Base-by-base conservation (phyloP, 352 stramenopile genomes). In the Paralagenidium karlingii region DNA sequence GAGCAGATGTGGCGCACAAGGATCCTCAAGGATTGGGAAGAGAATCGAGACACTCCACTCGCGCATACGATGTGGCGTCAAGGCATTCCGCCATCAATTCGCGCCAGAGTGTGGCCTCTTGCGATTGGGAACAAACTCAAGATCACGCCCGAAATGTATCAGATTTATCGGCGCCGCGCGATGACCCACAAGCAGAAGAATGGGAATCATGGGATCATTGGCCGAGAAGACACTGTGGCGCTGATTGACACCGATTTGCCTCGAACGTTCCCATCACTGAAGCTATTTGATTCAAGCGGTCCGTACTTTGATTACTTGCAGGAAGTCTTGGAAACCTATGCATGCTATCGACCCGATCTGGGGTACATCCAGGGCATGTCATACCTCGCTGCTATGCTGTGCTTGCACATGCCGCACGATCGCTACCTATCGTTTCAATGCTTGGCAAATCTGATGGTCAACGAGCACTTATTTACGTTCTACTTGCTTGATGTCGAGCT, bases 351-450 rank as follows among this genome's bases (percentile, higher is more conserved):
- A 3, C 82, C 82, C 4, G 82, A 94, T 28, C 49, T 93, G 19
- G 82, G 82, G 0, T 94, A 94, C 38, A 88, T 92, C 36, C 82
- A 94, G 38, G 82, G 82, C 20, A 93, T 94, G 79, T 88, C 70
- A 36, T 94, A 94, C 39, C 48, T 94, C 12, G 77, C 80, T 0
- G 82, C 82, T 9, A 62, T 92, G 51, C 34, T 94, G 16, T 89
- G 75, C 45, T 49, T 94, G 8, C 76, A 91, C 53, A 89, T 94
- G 63, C 73, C 77, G 0, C 64, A 80, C 40, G 73, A 91, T 42
- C 63, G 71, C 15, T 90, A 76, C 30, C 38, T 87, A 42, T 58
- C 69, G 3, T 94, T 94, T 54, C 78, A 94, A 45, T 91, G 75
- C 33, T 53, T 94, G 9, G 75, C 74, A 11, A 91, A 91, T 39